Evolutionary conservation across 371 early-diverging fungal species (phyloP), one percentile per base, ranked within the genome.

Genomic region (Mortierella polycephala): DNA sequence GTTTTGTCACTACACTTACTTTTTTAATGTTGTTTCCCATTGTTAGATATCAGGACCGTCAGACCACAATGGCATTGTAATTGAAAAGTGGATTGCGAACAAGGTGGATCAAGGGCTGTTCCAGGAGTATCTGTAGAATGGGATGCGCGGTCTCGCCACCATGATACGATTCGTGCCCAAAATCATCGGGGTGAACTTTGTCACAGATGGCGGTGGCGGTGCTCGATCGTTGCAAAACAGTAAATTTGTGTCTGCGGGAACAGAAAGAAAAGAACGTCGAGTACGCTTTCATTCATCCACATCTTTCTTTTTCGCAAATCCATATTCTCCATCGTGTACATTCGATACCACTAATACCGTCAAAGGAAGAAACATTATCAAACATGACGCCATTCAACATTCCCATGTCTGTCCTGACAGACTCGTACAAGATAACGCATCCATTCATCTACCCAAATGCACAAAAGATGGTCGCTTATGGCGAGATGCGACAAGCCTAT

Each of bases 381-480:
- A 62, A 11, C 64, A 70, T 74, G 74, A 55, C 63, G n/a, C 57
- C 68, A 20, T 68, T 74, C 46, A 67, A 73, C 52, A 69, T 91
- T 42, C 91, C 91, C 13, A 76, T 83, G 0, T 74, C 84, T 0
- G 64, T 92, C 39, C 80, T 93, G 42, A 88, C 95, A 10, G 95
- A 95, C 84, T 90, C 92, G 23, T 95, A 95, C 89, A 95, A 95
- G 84, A 80, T 86, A 0, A 83, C 88, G n/a, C 95, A 95, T 71
- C 83, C 84, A 12, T 84, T 82, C 64, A 80, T 92, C 52, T 94
- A 92, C 74, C 95, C 90, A 2, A 84, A 87, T 14, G 89, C 94
- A 0, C 60, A 83, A 45, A 64, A 87, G 84, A 89, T 90, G 89
- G 87, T 89, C 12, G 95, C 95, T 37, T 95, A 95, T 64, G 91